Conservation (phyloP, 257 asterid species). For the Solanum pinnatisectum region DNA sequence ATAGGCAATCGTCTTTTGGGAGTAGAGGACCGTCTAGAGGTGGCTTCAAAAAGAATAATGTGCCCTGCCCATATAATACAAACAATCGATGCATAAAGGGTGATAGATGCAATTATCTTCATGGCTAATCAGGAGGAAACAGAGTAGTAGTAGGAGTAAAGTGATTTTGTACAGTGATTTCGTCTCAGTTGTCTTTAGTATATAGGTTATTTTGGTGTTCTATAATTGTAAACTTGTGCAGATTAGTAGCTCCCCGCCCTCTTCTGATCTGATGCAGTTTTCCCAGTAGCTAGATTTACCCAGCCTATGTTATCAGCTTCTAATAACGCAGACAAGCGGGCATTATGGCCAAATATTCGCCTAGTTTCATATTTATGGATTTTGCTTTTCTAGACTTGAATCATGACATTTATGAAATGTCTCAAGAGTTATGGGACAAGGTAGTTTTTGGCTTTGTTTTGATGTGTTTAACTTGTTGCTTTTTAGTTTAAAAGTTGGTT, state of each 20-base stretch:
- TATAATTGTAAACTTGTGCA: slow-evolving; percentile 22
- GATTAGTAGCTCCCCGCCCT: slow-evolving; percentile 9
- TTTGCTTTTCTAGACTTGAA: not conserved
- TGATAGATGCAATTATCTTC: slow-evolving; percentile 53
- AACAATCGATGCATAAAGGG: slow-evolving; percentile 79
- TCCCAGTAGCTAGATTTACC: not conserved
- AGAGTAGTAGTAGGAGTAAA: slow-evolving; percentile 4
- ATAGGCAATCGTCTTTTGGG: slow-evolving; percentile 49
- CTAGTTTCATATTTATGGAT: not conserved
- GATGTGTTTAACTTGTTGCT: not conserved
- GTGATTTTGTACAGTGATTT: slow-evolving; percentile 23
- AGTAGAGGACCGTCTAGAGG: slow-evolving; percentile 31
- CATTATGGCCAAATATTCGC: not conserved
- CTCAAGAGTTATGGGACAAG: not conserved
- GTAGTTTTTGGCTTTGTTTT: not conserved
- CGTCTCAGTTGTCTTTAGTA: not conserved
- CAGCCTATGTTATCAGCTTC: not conserved
- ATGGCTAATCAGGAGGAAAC: slow-evolving; percentile 15
- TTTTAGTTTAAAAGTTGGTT: too few relatives aligned
- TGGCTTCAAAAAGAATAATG: slow-evolving; percentile 20
- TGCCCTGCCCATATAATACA: slow-evolving; percentile 50
- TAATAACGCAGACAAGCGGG: not conserved
- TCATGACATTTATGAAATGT: not conserved
- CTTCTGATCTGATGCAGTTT: not conserved
- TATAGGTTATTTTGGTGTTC: slow-evolving; percentile 5